Evolutionary conservation across 257 asterid species (phyloP).

Genomic region (Lycium barbarum): DNA sequence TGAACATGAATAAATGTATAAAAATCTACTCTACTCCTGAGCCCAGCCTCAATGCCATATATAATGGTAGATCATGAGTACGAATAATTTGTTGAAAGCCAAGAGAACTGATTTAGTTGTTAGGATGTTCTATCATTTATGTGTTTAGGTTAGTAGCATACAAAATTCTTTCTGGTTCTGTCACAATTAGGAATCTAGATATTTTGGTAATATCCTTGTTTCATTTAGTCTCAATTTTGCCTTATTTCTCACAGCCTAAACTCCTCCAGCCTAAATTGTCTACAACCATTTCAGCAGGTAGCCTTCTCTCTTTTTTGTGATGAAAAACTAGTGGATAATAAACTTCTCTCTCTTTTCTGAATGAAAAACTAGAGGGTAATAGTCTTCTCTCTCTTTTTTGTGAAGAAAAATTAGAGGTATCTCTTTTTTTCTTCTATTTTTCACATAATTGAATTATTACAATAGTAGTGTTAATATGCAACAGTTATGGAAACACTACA

Average conservation of each 20-base stretch:
- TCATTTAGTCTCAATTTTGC: conserved; percentile 7
- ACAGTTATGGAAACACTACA: conserved; percentile 2
- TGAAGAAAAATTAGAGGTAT: neutral
- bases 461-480: neutral
- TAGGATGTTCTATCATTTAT: neutral
- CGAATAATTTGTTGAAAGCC: neutral
- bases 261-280: neutral
- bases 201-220: conserved; percentile 1
- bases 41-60: neutral
- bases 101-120: conserved; percentile 15
- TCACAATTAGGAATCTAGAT: conserved; percentile 19
- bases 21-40: neutral
- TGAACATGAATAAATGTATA: conserved; percentile 27
- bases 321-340: neutral
- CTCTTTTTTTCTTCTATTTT: neutral
- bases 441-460: conserved; percentile 23
- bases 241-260: neutral
- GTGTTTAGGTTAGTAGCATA: neutral
- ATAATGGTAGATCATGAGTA: neutral
- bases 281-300: conserved; percentile 1
- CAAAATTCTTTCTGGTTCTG: neutral
- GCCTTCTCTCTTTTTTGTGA: neutral
- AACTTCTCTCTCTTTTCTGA: too few species aligned
- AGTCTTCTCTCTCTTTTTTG: neutral
- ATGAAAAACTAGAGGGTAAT: neutral